Evolutionary conservation across 1,139 yeast genomes (phyloP).

Genomic region (Taphrina sp.): DNA sequence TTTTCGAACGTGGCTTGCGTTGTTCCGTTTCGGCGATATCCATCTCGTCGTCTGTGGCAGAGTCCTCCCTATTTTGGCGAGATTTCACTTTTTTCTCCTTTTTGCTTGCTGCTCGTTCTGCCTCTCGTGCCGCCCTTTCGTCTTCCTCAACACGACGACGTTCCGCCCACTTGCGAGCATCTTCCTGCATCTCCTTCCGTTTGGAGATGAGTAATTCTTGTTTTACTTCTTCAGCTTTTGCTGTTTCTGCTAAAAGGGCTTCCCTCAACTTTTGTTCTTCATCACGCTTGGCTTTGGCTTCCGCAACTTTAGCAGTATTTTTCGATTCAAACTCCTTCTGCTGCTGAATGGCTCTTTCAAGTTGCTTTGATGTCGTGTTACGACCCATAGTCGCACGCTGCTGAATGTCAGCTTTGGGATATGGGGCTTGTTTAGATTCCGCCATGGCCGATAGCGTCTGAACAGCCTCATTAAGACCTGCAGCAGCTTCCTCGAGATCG

Average conservation of each 20-base stretch:
- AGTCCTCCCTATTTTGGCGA: not conserved
- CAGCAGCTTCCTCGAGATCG: slow-evolving; percentile 60
- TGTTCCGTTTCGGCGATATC: not conserved
- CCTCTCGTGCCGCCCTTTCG: slow-evolving; percentile 12
- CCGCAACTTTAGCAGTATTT: slow-evolving; percentile 40
- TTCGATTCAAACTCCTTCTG: slow-evolving; percentile 62
- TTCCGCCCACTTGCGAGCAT: slow-evolving; percentile 31
- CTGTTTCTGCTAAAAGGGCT: not conserved
- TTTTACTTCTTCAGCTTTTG: slow-evolving; percentile 19
- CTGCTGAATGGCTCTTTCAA: slow-evolving; percentile 67
- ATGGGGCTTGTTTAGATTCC: slow-evolving; percentile 63
- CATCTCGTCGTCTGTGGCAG: slow-evolving; percentile 10
- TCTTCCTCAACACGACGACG: slow-evolving; percentile 30
- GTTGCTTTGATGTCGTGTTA: slow-evolving; percentile 67
- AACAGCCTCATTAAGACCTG: slow-evolving; percentile 65
- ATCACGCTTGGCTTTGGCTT: slow-evolving; percentile 28
- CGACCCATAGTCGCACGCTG: slow-evolving; percentile 84
- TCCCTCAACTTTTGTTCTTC: slow-evolving; percentile 28
- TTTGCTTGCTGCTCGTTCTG: slow-evolving; percentile 27
- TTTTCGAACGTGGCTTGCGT: not conserved
- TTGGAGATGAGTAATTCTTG: slow-evolving; percentile 23
- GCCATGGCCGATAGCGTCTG: slow-evolving; percentile 60
- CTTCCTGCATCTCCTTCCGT: slow-evolving; percentile 28
- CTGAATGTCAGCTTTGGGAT: slow-evolving; percentile 72
- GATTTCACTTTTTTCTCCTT: slow-evolving; percentile 7